These are phyloP conservation scores for Penicillium coffeae DNA, from an alignment of 495 filamentous ascomycete genomes.

Conservation along the genomic window DNA sequence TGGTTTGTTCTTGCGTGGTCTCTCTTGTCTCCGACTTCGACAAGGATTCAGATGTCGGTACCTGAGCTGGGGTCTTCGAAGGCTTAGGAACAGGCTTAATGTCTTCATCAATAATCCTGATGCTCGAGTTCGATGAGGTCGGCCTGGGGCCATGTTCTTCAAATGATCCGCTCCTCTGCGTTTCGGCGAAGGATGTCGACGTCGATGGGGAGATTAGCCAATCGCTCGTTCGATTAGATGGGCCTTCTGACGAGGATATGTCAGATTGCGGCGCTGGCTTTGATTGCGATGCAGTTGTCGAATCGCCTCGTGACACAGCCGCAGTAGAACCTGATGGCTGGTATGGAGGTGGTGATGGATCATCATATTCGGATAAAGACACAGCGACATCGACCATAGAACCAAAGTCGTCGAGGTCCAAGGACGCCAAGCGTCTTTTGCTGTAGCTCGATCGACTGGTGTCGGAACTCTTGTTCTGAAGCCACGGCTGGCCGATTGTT, in stretches of 20 bases:
- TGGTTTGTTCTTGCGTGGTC: conserved; percentile 2
- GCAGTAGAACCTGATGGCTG: conserved; percentile 14
- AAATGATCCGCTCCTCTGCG: conserved; percentile 3
- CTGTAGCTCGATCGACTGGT: conserved; percentile 9
- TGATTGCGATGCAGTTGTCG: conserved; percentile 3
- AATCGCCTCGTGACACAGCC: conserved; percentile 1
- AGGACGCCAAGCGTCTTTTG: conserved; percentile 26
- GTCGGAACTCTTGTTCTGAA: conserved; percentile 26
- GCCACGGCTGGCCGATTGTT: conserved; percentile 40
- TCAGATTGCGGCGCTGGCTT: conserved; percentile 5
- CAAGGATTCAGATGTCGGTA: neutral
- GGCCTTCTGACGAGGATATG: conserved; percentile 3
- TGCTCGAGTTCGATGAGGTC: conserved; percentile 7
- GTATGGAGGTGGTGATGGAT: conserved; percentile 29
- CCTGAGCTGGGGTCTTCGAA: neutral
- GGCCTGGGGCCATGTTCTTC: conserved; percentile 7
- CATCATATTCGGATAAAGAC: conserved; percentile 25
- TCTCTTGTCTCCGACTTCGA: conserved; percentile 3
- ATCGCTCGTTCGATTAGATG: neutral
- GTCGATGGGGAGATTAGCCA: conserved; percentile 3
- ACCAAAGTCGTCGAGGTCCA: conserved; percentile 34
- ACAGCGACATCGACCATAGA: conserved; percentile 38
- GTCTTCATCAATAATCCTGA: neutral
- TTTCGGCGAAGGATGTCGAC: conserved; percentile 4
- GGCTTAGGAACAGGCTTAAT: neutral